A percentile compares a stretch with the other conserved stretches of the same genome.
phyloP scores from a whole-genome alignment of 2,329 filamentous ascomycete species.

The Botryosphaeria dothidea region DNA sequence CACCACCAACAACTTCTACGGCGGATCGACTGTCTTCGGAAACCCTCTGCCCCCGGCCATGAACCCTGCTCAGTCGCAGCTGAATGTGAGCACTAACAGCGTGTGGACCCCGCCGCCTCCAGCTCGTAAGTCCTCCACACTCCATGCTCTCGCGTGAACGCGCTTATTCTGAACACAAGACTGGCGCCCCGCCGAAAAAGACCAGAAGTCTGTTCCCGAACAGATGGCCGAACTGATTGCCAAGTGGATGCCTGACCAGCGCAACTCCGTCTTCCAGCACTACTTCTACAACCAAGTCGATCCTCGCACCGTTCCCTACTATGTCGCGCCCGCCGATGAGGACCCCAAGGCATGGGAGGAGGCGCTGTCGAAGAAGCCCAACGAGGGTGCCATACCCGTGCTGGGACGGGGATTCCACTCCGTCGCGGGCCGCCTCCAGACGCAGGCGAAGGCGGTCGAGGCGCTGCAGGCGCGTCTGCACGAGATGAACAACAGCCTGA shows the following conservation, averaged over 20 bases:
- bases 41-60: slow-evolving; percentile 16
- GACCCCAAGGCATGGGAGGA: slow-evolving; percentile 82
- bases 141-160: neutral
- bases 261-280: slow-evolving; percentile 73
- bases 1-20: slow-evolving; percentile 24
- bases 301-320: slow-evolving; percentile 73
- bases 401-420: slow-evolving; percentile 73
- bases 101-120: slow-evolving; percentile 17
- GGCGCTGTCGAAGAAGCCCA: slow-evolving; percentile 77
- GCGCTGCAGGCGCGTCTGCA: slow-evolving; percentile 73
- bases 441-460: slow-evolving; percentile 68
- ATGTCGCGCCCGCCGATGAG: slow-evolving; percentile 68
- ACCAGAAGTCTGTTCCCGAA: slow-evolving; percentile 72
- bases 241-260: slow-evolving; percentile 72
- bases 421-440: slow-evolving; percentile 69
- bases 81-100: slow-evolving; percentile 4
- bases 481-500: slow-evolving; percentile 74
- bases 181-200: slow-evolving; percentile 35
- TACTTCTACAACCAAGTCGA: slow-evolving; percentile 89
- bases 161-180: slow-evolving; percentile 22
- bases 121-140: neutral
- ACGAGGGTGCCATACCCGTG: slow-evolving; percentile 73
- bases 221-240: slow-evolving; percentile 70
- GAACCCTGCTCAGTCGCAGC: neutral
- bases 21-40: slow-evolving; percentile 37